phyloP scores from a whole-genome alignment of 2,329 filamentous ascomycete genomes.

The Trichoderma sp. region DNA sequence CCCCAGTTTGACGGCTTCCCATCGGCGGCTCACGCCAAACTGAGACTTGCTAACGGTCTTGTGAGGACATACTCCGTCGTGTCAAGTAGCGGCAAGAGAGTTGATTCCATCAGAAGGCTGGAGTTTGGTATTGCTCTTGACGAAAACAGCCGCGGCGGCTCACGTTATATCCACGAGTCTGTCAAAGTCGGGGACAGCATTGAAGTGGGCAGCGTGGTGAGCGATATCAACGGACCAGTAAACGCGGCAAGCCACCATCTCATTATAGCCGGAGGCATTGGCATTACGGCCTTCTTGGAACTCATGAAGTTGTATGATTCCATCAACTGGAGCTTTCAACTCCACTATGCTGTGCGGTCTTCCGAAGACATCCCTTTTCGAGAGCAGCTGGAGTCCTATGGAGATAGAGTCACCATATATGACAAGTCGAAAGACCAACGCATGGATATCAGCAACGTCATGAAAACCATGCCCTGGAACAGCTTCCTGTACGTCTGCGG shows the following conservation, averaged over 20 bases:
- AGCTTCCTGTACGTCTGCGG: slow-evolving; percentile 61
- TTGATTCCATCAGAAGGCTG: slow-evolving; percentile 45
- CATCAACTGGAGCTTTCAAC: slow-evolving; percentile 48
- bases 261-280: slow-evolving; percentile 62
- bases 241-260: slow-evolving; percentile 54
- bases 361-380: slow-evolving; percentile 52
- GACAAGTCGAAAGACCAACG: slow-evolving; percentile 48
- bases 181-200: slow-evolving; percentile 48
- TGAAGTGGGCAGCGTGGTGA: slow-evolving; percentile 49
- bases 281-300: slow-evolving; percentile 61
- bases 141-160: slow-evolving; percentile 56
- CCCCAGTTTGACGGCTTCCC: slow-evolving; percentile 35
- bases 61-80: slow-evolving; percentile 61
- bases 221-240: slow-evolving; percentile 43
- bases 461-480: slow-evolving; percentile 48
- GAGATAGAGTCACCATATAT: slow-evolving; percentile 48
- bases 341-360: slow-evolving; percentile 59
- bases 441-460: slow-evolving; percentile 51
- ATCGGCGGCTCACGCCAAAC: slow-evolving; percentile 51
- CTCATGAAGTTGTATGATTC: slow-evolving; percentile 41
- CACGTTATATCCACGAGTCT: slow-evolving; percentile 52
- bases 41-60: slow-evolving; percentile 56
- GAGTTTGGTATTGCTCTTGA: slow-evolving; percentile 58
- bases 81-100: slow-evolving; percentile 24
- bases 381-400: slow-evolving; percentile 43